phyloP scores from a whole-genome alignment of 495 filamentous ascomycete species.

The Baudoinia panamericana region DNA sequence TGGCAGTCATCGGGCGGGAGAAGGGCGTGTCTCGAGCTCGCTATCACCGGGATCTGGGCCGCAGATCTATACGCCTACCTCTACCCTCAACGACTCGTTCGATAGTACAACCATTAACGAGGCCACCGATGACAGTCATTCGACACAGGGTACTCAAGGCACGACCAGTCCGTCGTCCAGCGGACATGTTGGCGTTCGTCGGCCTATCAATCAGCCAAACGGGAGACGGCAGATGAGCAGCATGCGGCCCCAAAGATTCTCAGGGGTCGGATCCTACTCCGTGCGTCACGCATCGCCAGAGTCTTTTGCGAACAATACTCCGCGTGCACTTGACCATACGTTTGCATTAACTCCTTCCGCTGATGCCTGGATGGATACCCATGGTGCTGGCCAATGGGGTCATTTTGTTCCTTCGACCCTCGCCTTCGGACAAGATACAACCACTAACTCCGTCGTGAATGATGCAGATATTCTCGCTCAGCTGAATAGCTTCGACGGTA shows the following conservation, averaged over 20 bases:
- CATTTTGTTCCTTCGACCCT: background rate
- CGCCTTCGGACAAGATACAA: background rate
- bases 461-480: background rate
- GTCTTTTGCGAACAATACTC: background rate
- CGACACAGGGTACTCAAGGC: too few relatives aligned
- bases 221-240: constrained; percentile 3
- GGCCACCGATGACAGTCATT: too few relatives aligned
- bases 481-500: background rate
- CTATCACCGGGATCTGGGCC: constrained; percentile 8
- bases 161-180: constrained; percentile 4
- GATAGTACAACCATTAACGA: too few relatives aligned
- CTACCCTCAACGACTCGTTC: too few relatives aligned
- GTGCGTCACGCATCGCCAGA: too few relatives aligned
- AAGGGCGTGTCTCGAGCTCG: constrained; percentile 8
- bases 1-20: constrained; percentile 2
- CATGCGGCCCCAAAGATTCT: constrained; percentile 4
- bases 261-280: constrained; percentile 5
- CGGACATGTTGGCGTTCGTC: background rate
- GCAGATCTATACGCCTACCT: constrained; percentile 7
- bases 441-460: background rate
- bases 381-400: background rate
- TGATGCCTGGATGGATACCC: constrained; percentile 6
- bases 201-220: background rate
- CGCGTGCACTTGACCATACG: too few relatives aligned
- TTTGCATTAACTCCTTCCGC: background rate